phyloP scores from a whole-genome alignment of 768 basidiomycete genomes.

The Saitozyma podzolica region DNA sequence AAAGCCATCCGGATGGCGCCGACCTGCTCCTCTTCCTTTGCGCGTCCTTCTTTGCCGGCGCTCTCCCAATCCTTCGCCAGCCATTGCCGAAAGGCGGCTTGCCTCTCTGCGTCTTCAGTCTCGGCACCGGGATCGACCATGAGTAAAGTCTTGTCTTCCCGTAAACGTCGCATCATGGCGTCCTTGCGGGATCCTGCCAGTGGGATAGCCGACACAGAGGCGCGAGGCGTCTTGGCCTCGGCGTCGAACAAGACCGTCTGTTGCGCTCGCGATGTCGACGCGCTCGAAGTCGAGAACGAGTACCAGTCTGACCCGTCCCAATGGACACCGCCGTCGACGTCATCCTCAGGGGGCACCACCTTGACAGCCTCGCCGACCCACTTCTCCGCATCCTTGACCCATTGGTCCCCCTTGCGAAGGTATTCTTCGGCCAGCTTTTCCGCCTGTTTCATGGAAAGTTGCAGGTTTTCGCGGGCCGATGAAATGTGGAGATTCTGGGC shows the following conservation, averaged over 20 bases:
- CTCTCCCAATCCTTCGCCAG: constrained; percentile 45
- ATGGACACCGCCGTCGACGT: constrained; percentile 52
- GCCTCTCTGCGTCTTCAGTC: constrained; percentile 51
- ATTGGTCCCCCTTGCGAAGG: constrained; percentile 61
- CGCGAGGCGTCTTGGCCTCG: constrained; percentile 52
- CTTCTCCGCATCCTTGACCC: constrained; percentile 57
- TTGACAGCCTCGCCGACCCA: constrained; percentile 84
- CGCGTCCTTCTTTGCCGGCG: constrained; percentile 18
- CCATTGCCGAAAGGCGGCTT: constrained; percentile 37
- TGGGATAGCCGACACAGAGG: constrained; percentile 25
- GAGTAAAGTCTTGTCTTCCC: constrained; percentile 72
- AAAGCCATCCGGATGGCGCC: constrained; percentile 43
- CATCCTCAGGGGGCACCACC: constrained; percentile 78
- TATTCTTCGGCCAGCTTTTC: constrained; percentile 72
- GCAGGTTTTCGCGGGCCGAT: constrained; percentile 65
- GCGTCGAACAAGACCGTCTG: constrained; percentile 20
- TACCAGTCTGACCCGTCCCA: constrained; percentile 91
- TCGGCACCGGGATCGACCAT: constrained; percentile 73
- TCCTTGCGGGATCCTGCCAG: constrained; percentile 63
- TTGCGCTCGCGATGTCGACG: constrained; percentile 37
- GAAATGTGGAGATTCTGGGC: constrained; percentile 48
- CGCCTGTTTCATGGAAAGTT: constrained; percentile 58
- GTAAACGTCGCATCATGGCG: constrained; percentile 69
- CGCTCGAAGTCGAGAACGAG: constrained; percentile 62
- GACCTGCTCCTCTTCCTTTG: constrained; percentile 35